Percentiles rank a stretch among this genome's conserved stretches.
phyloP scores from a whole-genome alignment of 2,329 filamentous ascomycete species.

The Neoarthrinium moseri region DNA sequence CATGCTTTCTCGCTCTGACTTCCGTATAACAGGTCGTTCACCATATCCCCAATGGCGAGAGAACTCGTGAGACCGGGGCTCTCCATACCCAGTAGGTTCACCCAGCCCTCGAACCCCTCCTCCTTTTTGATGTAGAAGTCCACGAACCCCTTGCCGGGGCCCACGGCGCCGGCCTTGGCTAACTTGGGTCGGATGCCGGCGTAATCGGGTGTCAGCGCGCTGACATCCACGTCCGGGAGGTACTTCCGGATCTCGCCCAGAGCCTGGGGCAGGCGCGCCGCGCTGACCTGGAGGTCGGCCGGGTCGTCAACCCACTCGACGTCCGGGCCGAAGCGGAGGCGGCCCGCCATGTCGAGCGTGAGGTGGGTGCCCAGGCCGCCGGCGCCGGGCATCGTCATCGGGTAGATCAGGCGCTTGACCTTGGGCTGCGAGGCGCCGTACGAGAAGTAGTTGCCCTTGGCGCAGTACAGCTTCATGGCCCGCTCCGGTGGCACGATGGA shows the following conservation, averaged over 20 bases:
- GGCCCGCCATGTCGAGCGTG: slow-evolving; percentile 82
- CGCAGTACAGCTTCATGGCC: slow-evolving; percentile 69
- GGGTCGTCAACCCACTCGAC: slow-evolving; percentile 85
- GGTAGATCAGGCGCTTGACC: slow-evolving; percentile 78
- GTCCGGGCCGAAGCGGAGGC: slow-evolving; percentile 89
- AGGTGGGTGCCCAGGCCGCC: slow-evolving; percentile 90
- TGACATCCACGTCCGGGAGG: slow-evolving; percentile 69
- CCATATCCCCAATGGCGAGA: slow-evolving; percentile 81
- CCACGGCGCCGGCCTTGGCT: slow-evolving; percentile 56
- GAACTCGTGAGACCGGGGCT: slow-evolving; percentile 87
- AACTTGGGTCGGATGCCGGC: slow-evolving; percentile 91
- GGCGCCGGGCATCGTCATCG: slow-evolving; percentile 76
- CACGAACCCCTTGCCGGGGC: slow-evolving; percentile 66
- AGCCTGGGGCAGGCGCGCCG: slow-evolving; percentile 62
- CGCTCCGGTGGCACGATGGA: slow-evolving; percentile 65
- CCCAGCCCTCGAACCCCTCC: slow-evolving; percentile 75
- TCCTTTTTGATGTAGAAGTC: slow-evolving; percentile 83
- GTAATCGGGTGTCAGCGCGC: slow-evolving; percentile 75
- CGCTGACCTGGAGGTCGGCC: slow-evolving; percentile 66
- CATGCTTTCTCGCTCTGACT: not conserved
- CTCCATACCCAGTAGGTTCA: slow-evolving; percentile 91
- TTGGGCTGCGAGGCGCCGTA: slow-evolving; percentile 66
- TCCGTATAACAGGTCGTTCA: slow-evolving; percentile 52
- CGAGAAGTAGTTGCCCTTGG: slow-evolving; percentile 94
- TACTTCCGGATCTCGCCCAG: slow-evolving; percentile 75